Base-by-base conservation (phyloP, 345 rosid species). In the Corchorus olitorius region DNA sequence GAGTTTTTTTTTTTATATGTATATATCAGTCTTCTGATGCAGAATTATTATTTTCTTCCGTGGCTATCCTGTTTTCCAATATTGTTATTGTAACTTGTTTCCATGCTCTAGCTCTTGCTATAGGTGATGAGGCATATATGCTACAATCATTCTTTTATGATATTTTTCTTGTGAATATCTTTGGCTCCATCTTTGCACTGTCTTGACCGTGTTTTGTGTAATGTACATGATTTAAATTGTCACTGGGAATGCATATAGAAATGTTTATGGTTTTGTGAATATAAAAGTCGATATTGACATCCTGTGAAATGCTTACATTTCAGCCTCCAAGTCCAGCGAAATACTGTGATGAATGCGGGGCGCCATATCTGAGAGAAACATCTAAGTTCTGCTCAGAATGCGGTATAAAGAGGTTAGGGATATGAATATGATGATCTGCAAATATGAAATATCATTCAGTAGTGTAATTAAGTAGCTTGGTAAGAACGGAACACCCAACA, bases 381-480 rank as follows among this genome's bases (percentile, higher is more conserved):
- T 94, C 97, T 37, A 93, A 94, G 78, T 94, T 90, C 86, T 94
- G 98, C 84, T 93, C 98, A 0, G 98, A 93, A 81, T 94, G 98
- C 59, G 98, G 98, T 11, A 72, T 87, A 37, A 94, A 94, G 87
- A 87, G 98, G 80, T 78, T 90, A 76, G 98, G 98, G 78, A 86
- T 81, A 3, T 91, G 85, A 85, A 86, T 81, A 3, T 91, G 85
- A 85, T 69, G 59, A 35, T 39, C 43, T 39, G 9, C 48, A 1
- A 6, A 45, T 45, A 7, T 45, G 48, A 7, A 22, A 22, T 46
- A 33, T 49, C 59, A 14, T 69, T 17, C 1, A 69, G 45, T 67
- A 37, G 22, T 67, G 72, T 20, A 22, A 33, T 22, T 22, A 46
- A 20, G 53, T 50, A 50, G 59, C 50, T 50, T 33, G 22, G 33